Evolutionary conservation across 169 alveolate species (phyloP).

Genomic region (Plasmodium billcollinsi): DNA sequence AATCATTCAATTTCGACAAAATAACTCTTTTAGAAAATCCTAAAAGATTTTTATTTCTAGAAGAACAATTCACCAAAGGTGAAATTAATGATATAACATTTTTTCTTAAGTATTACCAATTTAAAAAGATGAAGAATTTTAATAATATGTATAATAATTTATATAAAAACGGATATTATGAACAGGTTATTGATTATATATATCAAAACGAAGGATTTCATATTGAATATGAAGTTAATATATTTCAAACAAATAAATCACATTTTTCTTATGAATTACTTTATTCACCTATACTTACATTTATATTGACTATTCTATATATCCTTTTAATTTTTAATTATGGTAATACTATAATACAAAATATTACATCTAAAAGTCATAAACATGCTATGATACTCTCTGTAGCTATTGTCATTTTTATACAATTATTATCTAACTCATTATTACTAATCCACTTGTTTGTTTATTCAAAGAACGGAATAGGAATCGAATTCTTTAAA

Average conservation of each 20-base stretch:
- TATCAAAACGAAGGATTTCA: constrained; percentile 65
- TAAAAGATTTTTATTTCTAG: constrained; percentile 65
- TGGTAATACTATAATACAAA: constrained; percentile 52
- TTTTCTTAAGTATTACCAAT: constrained; percentile 49
- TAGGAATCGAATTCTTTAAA: constrained; percentile 66
- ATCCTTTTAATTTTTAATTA: constrained; percentile 44
- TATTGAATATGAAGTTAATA: constrained; percentile 62
- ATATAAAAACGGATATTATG: constrained; percentile 65
- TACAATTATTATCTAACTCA: constrained; percentile 58
- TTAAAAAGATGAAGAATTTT: constrained; percentile 66
- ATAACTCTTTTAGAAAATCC: constrained; percentile 68
- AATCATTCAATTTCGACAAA: constrained; percentile 50
- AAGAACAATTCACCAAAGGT: constrained; percentile 41
- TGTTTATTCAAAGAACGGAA: constrained; percentile 63
- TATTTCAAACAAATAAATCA: constrained; percentile 58
- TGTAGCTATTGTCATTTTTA: constrained; percentile 49
- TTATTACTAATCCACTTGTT: constrained; percentile 56
- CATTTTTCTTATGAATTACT: constrained; percentile 68
- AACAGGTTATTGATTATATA: constrained; percentile 63
- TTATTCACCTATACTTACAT: constrained; percentile 55
- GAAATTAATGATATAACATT: constrained; percentile 57
- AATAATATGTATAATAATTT: constrained; percentile 69
- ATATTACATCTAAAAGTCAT: constrained; percentile 32
- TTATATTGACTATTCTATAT: constrained; percentile 49
- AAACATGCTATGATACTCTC: constrained; percentile 58